Percentiles rank a stretch among this genome's conserved stretches.
phyloP scores from a whole-genome alignment of 78 protist genomes.

The Dictyostelium intermedium region DNA sequence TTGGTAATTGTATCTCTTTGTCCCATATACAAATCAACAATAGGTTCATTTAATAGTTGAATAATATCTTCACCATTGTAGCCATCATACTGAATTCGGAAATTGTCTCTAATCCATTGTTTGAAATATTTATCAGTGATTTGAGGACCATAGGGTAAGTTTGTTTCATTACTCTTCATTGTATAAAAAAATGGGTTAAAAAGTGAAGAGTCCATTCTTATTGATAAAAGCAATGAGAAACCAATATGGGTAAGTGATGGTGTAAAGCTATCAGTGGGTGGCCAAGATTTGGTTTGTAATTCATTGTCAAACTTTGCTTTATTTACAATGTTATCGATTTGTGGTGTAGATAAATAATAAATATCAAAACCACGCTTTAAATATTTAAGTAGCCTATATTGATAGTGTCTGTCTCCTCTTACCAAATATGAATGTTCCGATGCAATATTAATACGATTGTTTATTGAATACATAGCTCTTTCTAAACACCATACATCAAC shows the following conservation, averaged over 20 bases:
- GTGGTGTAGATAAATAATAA: background rate
- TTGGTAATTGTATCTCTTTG: background rate
- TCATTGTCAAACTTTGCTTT: background rate
- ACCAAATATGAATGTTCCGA: background rate
- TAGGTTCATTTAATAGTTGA: background rate
- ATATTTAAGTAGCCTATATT: constrained; percentile 27
- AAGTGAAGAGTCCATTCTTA: background rate
- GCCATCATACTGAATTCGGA: background rate
- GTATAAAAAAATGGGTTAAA: background rate
- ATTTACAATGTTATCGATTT: background rate
- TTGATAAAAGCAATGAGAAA: background rate
- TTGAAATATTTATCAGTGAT: background rate
- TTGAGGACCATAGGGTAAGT: background rate
- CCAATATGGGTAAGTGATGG: background rate
- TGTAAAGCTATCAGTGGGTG: background rate
- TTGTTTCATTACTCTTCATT: background rate
- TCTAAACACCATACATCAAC: constrained; percentile 19
- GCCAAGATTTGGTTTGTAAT: background rate
- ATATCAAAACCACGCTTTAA: constrained; percentile 25
- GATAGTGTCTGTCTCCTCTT: background rate
- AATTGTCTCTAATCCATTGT: background rate
- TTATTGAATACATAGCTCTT: constrained; percentile 13
- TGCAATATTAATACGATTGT: constrained; percentile 37
- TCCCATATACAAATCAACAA: background rate
- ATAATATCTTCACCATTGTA: background rate